Evolutionary conservation across 2,329 filamentous ascomycete genomes (phyloP).

Genomic region (Colletotrichum sp.): DNA sequence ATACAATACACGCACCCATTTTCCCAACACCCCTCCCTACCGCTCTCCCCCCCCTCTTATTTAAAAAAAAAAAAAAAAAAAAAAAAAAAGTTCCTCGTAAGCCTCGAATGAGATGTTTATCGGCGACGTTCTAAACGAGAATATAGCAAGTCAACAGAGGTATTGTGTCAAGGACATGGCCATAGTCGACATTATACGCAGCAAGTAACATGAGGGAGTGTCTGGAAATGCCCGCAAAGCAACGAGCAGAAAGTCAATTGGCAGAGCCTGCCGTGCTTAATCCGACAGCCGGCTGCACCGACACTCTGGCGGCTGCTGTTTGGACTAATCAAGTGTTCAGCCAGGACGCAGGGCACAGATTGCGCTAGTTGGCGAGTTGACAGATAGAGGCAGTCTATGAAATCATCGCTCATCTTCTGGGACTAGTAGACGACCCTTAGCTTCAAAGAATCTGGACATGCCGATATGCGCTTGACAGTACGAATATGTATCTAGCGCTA

Average conservation of each 20-base stretch:
- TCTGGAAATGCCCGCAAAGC: not conserved
- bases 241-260: not conserved
- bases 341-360: not conserved
- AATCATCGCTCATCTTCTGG: constrained; percentile 12
- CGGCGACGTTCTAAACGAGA: not conserved
- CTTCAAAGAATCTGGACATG: not conserved
- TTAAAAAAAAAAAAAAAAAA: not conserved
- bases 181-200: not conserved
- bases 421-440: not conserved
- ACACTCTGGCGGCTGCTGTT: not conserved
- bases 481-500: not conserved
- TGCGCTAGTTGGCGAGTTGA: not conserved
- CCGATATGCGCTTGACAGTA: not conserved
- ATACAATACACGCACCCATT: too few relatives aligned
- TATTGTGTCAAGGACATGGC: not conserved
- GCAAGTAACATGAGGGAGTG: not conserved
- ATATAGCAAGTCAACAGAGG: not conserved
- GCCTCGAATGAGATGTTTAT: not conserved
- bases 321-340: not conserved
- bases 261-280: not conserved
- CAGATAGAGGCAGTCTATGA: not conserved
- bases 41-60: too few relatives aligned
- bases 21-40: too few relatives aligned
- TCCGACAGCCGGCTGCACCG: not conserved
- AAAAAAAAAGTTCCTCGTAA: not conserved